Percentiles rank a stretch among this genome's conserved stretches.
Conservation (phyloP, 345 rosid genomes). For the Citrus mangshanensis region DNA sequence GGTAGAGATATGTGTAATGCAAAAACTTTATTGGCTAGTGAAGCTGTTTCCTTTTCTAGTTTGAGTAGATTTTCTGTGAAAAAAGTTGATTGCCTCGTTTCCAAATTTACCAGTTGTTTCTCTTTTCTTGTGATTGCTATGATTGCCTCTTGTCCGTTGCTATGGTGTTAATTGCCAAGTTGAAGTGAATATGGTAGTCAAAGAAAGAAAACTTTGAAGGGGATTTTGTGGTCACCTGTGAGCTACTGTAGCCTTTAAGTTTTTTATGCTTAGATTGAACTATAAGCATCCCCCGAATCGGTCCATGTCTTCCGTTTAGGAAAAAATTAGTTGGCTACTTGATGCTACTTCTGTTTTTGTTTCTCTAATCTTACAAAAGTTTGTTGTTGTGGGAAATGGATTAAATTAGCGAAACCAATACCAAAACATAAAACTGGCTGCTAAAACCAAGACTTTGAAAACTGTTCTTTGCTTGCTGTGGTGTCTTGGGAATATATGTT, state of each 20-base stretch:
- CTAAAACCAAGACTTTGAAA: not conserved
- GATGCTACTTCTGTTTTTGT: not conserved
- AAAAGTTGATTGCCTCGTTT: not conserved
- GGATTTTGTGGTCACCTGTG: not conserved
- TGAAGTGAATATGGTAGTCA: not conserved
- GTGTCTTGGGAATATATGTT: not conserved
- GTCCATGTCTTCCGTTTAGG: not conserved
- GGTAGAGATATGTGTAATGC: conserved; percentile 15
- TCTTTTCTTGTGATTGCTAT: not conserved
- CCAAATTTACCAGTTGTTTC: not conserved
- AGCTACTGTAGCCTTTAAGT: not conserved
- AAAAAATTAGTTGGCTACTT: not conserved
- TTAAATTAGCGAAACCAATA: not conserved
- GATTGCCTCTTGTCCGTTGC: not conserved
- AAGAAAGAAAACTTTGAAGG: not conserved
- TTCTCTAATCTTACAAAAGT: not conserved
- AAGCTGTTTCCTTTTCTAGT: not conserved
- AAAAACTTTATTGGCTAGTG: not conserved
- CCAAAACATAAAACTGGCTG: not conserved
- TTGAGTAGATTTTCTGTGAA: not conserved
- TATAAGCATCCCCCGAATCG: not conserved
- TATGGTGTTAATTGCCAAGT: not conserved
- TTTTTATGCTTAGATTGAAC: not conserved
- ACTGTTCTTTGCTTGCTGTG: not conserved
- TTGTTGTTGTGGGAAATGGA: not conserved